phyloP scores from a whole-genome alignment of 768 basidiomycete genomes.

The Lactarius indigo region DNA sequence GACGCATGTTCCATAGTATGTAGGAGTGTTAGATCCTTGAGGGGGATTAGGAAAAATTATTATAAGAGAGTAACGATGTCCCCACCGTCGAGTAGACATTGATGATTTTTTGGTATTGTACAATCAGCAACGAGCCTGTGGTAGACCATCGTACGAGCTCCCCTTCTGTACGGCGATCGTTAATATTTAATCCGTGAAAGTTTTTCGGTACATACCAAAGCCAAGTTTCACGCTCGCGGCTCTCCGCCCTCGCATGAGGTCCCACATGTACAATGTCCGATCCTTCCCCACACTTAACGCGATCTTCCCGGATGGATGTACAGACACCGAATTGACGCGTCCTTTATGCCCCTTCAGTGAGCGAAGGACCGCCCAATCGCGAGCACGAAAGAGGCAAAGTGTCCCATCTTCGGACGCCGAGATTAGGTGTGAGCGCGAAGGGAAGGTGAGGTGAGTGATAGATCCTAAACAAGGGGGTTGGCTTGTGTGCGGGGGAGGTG shows the following conservation, averaged over 20 bases:
- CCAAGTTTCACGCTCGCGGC: constrained; percentile 86
- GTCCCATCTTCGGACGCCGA: constrained; percentile 93
- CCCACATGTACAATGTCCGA: constrained; percentile 93
- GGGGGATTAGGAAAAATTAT: background rate
- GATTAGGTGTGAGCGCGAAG: constrained; percentile 84
- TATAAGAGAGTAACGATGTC: constrained; percentile 14
- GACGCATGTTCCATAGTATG: constrained; percentile 73
- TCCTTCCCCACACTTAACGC: constrained; percentile 91
- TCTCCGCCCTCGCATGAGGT: constrained; percentile 92
- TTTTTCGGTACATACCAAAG: constrained; percentile 54
- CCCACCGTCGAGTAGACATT: constrained; percentile 80
- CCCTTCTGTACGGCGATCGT: constrained; percentile 54
- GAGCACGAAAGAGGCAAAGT: constrained; percentile 83
- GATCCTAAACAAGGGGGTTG: constrained; percentile 54
- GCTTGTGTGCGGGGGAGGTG: background rate
- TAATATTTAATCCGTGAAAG: no score
- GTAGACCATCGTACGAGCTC: constrained; percentile 89
- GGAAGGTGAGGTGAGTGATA: constrained; percentile 83
- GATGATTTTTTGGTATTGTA: constrained; percentile 71
- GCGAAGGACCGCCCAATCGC: constrained; percentile 91
- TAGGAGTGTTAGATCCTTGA: constrained; percentile 73
- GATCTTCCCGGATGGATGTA: constrained; percentile 91
- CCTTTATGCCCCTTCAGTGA: constrained; percentile 91
- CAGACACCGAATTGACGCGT: constrained; percentile 82
- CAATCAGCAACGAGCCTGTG: constrained; percentile 72